Percentiles rank a stretch among this genome's conserved stretches.
Conservation (phyloP, 1,284 basidiomycete species). For the Sphaerobolus stellatus region DNA sequence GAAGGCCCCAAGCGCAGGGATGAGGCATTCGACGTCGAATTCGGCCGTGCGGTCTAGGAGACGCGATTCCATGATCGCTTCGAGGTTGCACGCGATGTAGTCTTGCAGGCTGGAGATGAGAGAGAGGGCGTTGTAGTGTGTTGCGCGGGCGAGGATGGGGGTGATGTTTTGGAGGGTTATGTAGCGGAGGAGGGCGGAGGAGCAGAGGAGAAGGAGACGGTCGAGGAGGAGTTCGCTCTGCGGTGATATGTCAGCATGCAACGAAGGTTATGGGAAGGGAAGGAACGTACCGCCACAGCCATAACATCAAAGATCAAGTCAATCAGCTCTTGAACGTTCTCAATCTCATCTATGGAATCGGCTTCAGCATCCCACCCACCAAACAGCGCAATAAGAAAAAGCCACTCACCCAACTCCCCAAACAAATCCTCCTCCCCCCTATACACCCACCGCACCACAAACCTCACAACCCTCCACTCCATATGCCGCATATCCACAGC, state of each 20-base stretch:
- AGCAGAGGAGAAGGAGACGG: conserved; percentile 82
- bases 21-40: conserved; percentile 57
- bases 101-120: conserved; percentile 76
- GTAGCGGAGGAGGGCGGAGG: conserved; percentile 67
- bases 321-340: conserved; percentile 74
- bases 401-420: conserved; percentile 59
- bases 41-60: conserved; percentile 45
- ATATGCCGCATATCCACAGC: conserved; percentile 74
- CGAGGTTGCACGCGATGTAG: conserved; percentile 84
- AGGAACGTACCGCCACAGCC: conserved; percentile 68
- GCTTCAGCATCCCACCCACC: conserved; percentile 41
- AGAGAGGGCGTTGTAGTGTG: conserved; percentile 71
- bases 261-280: not conserved
- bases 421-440: conserved; percentile 78
- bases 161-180: conserved; percentile 79
- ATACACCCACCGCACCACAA: conserved; percentile 80
- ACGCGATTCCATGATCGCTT: conserved; percentile 81
- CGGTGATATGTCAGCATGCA: conserved; percentile 17
- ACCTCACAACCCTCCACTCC: conserved; percentile 72
- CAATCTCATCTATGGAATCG: conserved; percentile 54
- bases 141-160: conserved; percentile 80
- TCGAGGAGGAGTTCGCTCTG: conserved; percentile 90
- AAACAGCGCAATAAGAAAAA: conserved; percentile 13
- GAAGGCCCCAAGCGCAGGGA: conserved; percentile 68
- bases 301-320: conserved; percentile 90